Evolutionary conservation across 2,329 filamentous ascomycete species (phyloP), one percentile per base, ranked within the genome.

Genomic region (Grosmannia clavigera): DNA sequence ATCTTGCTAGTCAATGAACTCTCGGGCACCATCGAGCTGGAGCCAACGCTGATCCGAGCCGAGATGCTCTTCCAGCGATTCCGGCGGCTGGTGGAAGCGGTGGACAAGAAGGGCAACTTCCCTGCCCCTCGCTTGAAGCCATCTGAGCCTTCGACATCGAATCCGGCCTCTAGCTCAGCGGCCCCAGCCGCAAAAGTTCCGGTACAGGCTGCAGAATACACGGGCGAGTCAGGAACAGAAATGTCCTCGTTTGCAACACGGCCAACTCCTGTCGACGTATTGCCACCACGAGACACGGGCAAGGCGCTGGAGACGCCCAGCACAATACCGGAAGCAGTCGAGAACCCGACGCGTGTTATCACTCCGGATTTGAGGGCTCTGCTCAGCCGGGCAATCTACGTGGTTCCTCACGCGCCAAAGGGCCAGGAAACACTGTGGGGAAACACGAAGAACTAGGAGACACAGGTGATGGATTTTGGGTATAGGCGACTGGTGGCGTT

Each of bases 41-140:
- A 91, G 58, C 87, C 87, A 0, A 95, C 90, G 0, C 81, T 97
- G 22, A 84, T 95, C 62, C 84, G 92, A 38, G 94, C 94, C 12
- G 94, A 99, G 73, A 82, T 85, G 0, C 82, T 99, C 3, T 99
- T 95, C 77, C 84, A 83, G 64, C 85, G 88, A 57, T 99, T 96
- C 73, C 86, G 95, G 68, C 82, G 91, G 53, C 86, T 90, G 1
- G 87, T 99, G 12, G 90, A 97, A 68, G 88, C 90, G 0, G 86
- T 96, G 43, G 95, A 99, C 72, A 92, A 94, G 75, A 95, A 94
- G 72, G 80, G 86, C 58, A 91, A 89, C 68, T 95, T 96, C 66
- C 91, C 91, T 0, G 75, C 77, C 0, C 83, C 80, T 61, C 69
- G 74, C 22, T n/a, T 54, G 14, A 61, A 59, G 61, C 12, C 60